These are phyloP conservation scores for Amanita phalloides DNA, from an alignment of 768 basidiomycete species.

Conservation along the genomic window DNA sequence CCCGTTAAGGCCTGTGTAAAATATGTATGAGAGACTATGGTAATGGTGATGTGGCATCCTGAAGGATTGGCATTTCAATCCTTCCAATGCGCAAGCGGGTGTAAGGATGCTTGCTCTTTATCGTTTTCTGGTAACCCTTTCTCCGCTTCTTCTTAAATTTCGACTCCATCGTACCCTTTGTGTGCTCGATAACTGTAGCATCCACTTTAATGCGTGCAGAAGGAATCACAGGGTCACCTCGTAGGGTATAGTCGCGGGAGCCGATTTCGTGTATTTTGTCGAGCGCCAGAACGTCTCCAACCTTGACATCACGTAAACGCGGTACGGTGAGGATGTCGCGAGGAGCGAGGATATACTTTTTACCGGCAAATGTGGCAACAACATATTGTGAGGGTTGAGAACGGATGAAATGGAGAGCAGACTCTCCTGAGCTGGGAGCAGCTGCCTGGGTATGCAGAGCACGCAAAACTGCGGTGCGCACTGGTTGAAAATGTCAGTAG, in stretches of 20 bases:
- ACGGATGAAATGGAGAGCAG: constrained; percentile 72
- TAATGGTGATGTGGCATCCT: constrained; percentile 13
- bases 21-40: constrained; percentile 8
- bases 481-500: constrained; percentile 7
- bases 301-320: constrained; percentile 71
- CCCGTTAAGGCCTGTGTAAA: not conserved
- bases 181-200: constrained; percentile 95
- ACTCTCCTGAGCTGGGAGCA: constrained; percentile 29
- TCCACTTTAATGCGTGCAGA: constrained; percentile 57
- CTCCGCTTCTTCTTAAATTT: constrained; percentile 96
- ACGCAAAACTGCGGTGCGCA: constrained; percentile 10
- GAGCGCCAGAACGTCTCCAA: constrained; percentile 78
- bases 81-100: constrained; percentile 90
- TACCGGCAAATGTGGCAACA: constrained; percentile 78
- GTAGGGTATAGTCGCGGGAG: constrained; percentile 88
- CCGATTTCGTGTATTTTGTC: constrained; percentile 90
- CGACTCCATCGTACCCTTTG: constrained; percentile 85
- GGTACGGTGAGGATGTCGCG: constrained; percentile 92
- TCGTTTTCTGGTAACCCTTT: constrained; percentile 95
- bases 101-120: constrained; percentile 89
- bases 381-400: constrained; percentile 91
- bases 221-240: constrained; percentile 65
- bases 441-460: constrained; percentile 16
- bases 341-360: constrained; percentile 83
- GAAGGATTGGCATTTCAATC: constrained; percentile 32